Base-by-base conservation (phyloP, 257 asterid species). In the Solanum neorickii region DNA sequence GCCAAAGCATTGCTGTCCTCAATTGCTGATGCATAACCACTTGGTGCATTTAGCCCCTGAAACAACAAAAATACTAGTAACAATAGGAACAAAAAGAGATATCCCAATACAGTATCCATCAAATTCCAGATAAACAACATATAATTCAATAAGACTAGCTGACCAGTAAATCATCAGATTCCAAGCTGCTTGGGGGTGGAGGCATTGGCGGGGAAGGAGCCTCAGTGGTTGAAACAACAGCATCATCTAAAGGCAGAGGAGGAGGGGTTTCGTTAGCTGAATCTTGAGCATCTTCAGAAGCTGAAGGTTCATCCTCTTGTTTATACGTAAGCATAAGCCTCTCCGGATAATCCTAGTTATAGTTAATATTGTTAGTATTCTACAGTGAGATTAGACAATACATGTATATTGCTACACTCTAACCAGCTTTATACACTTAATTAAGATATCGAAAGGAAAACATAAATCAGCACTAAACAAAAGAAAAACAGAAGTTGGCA, bases 1-100 rank as follows among this genome's bases (percentile, higher is more conserved):
- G 99, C 99, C 94, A 95, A 88, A 56, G 98, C 98, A 90, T 97
- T 96, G 89, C 89, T 94, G 83, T 96, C 99, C 93, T 94, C 98
- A 29, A 95, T 94, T 77, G 89, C 90, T 83, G 98, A 93, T 89
- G 97, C 98, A 87, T 91, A 93, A 41, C 88, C 90, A 31, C 91
- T 47, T 86, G 78, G 83, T 76, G 86, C 86, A 92, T 94, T 95
- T 92, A 97, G 91, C 15, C 99, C 99, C 99, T 97, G 93, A 59
- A 91, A 83, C 62, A 90, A 88, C 27, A 62, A 73, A 31, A 66
- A 62, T 46, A 83, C 15, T 52, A 23, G 66, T 89, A 80, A 46
- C 14, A 37, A 77, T 7, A 70, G 66, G 78, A 65, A 85, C 66
- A 23, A 52, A 82, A 87, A 42, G 62, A 29, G 84, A 83, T 86